Evolutionary conservation across 768 basidiomycete species (phyloP).

Genomic region (Suillus subalutaceus): DNA sequence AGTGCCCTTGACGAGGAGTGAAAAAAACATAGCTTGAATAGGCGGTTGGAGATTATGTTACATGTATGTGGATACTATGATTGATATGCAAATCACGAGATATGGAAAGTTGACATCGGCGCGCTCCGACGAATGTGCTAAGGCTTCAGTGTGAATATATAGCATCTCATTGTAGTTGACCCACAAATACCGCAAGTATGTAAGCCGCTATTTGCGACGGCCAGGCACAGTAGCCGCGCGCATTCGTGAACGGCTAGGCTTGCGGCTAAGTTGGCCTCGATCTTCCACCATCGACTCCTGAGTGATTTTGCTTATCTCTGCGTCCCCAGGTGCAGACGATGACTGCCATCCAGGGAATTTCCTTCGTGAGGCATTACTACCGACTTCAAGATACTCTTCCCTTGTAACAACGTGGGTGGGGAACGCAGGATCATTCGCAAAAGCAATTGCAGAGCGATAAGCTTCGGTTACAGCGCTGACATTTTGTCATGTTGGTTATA

Average conservation of each 20-base stretch:
- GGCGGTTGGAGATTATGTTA: slow-evolving; percentile 22
- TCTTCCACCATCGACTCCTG: slow-evolving; percentile 25
- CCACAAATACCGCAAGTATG: not conserved
- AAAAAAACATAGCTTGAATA: not conserved
- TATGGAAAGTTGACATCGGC: not conserved
- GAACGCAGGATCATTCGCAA: slow-evolving; percentile 58
- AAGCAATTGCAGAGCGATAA: slow-evolving; percentile 61
- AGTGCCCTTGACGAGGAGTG: slow-evolving; percentile 4
- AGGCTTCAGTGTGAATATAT: not conserved
- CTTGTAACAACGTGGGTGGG: slow-evolving; percentile 62
- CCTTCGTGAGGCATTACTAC: slow-evolving; percentile 71
- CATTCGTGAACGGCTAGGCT: slow-evolving; percentile 30
- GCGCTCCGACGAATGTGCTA: not conserved
- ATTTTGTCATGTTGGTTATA: slow-evolving; percentile 17
- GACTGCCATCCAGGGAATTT: slow-evolving; percentile 71
- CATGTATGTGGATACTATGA: slow-evolving; percentile 33
- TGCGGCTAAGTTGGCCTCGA: slow-evolving; percentile 25
- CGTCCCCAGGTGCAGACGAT: slow-evolving; percentile 19
- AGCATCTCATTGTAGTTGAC: not conserved
- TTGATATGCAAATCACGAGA: slow-evolving; percentile 26
- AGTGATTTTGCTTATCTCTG: slow-evolving; percentile 27
- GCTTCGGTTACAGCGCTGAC: slow-evolving; percentile 67
- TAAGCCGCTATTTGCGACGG: slow-evolving; percentile 31
- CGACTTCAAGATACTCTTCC: slow-evolving; percentile 84
- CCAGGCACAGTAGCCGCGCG: slow-evolving; percentile 22